These are phyloP conservation scores for Xylaria multiplex DNA, from an alignment of 2,329 filamentous ascomycete genomes.

Conservation along the genomic window DNA sequence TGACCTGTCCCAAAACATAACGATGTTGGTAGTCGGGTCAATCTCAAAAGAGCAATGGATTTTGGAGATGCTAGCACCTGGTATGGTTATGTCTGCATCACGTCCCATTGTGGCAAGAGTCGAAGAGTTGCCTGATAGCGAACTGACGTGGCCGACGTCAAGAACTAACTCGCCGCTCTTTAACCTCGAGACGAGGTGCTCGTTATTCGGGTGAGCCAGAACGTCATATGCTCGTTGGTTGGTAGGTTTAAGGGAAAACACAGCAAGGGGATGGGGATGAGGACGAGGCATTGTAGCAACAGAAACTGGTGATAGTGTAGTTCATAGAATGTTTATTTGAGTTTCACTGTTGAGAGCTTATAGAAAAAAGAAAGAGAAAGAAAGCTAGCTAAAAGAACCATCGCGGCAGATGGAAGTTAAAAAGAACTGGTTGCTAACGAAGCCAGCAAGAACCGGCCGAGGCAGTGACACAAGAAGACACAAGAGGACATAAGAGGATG, in stretches of 20 bases:
- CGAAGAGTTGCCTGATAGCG: not conserved
- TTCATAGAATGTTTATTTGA: too few relatives aligned
- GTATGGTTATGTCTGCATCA: not conserved
- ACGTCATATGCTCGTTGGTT: not conserved
- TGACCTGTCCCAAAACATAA: conserved; percentile 21
- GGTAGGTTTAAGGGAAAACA: conserved; percentile 4
- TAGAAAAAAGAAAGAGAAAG: not conserved
- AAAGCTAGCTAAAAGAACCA: not conserved
- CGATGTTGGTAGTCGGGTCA: not conserved
- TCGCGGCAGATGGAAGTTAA: not conserved
- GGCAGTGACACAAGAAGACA: not conserved
- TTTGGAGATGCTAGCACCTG: not conserved
- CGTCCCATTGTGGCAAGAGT: conserved; percentile 15
- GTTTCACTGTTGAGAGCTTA: not conserved
- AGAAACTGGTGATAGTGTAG: not conserved
- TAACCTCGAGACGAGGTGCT: not conserved
- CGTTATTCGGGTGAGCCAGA: not conserved
- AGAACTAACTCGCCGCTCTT: not conserved
- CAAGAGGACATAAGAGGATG: too few relatives aligned
- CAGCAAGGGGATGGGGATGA: not conserved
- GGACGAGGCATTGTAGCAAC: not conserved
- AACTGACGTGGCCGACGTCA: conserved; percentile 6
- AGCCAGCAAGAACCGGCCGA: not conserved
- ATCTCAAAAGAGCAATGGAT: conserved; percentile 22
- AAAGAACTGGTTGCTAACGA: not conserved